Percentiles rank a stretch among this genome's conserved stretches.
phyloP scores from a whole-genome alignment of 345 rosid genomes.

The Linum usitatissimum region DNA sequence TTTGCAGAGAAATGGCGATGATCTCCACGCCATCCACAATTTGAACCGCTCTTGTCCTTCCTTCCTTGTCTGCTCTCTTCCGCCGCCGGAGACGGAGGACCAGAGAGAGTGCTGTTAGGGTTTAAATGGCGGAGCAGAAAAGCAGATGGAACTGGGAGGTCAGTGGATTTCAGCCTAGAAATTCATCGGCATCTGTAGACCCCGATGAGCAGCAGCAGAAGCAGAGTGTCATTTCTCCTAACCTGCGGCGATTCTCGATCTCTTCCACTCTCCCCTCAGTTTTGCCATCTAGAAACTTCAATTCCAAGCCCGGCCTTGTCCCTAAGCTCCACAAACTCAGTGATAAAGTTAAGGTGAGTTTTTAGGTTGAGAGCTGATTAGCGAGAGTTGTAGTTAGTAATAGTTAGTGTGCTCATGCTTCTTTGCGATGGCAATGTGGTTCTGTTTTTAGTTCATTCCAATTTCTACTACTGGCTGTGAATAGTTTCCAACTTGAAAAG shows the following conservation, averaged over 20 bases:
- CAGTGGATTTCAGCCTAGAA: constrained; percentile 78
- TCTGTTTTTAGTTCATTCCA: not conserved
- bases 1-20: not conserved
- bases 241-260: constrained; percentile 48
- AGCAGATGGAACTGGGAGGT: constrained; percentile 97
- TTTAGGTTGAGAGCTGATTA: constrained; percentile 4
- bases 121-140: constrained; percentile 55
- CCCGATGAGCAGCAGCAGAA: constrained; percentile 18
- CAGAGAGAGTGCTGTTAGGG: not conserved
- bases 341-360: constrained; percentile 42
- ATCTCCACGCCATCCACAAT: not conserved
- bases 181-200: constrained; percentile 31
- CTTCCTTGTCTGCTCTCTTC: not conserved
- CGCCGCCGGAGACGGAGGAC: not conserved
- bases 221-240: constrained; percentile 30
- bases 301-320: constrained; percentile 32
- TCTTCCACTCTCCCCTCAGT: constrained; percentile 23
- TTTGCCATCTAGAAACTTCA: constrained; percentile 13
- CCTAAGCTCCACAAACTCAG: constrained; percentile 38
- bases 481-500: not conserved
- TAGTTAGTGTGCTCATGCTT: not conserved
- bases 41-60: constrained; percentile 1
- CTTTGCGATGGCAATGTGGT: constrained; percentile 10
- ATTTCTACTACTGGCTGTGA: not conserved
- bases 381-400: not conserved